Conservation (phyloP, 495 filamentous ascomycete species). For the Schizothecium vesticola region DNA sequence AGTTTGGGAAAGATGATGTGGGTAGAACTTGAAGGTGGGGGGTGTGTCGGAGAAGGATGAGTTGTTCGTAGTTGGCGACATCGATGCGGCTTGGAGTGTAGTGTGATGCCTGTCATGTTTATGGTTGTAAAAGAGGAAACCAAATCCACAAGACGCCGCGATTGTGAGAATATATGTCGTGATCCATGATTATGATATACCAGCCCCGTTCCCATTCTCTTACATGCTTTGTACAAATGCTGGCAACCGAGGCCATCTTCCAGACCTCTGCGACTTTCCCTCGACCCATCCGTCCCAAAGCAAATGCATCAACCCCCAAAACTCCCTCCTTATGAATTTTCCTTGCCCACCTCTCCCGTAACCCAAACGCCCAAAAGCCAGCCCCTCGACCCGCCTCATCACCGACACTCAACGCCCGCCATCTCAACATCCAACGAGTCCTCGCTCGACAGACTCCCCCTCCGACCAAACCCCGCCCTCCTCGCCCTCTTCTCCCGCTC, state of each 20-base stretch:
- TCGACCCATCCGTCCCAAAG: background rate
- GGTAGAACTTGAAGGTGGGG: no score
- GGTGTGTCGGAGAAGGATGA: no score
- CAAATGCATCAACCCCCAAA: background rate
- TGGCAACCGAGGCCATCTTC: background rate
- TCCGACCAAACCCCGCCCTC: background rate
- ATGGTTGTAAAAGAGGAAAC: no score
- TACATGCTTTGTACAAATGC: background rate
- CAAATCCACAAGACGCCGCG: background rate
- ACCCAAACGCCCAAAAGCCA: background rate
- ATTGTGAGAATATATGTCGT: background rate
- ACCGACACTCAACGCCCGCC: background rate
- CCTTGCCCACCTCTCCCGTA: background rate
- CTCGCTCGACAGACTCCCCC: slow-evolving; percentile 12
- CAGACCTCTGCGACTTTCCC: background rate
- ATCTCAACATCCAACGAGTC: slow-evolving; percentile 9
- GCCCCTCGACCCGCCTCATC: background rate
- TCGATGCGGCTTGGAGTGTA: no score
- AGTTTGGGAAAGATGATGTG: no score
- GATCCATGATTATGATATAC: background rate
- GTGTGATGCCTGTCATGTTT: no score
- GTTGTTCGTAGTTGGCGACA: no score
- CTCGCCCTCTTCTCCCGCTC: background rate
- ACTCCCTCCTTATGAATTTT: background rate
- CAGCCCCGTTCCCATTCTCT: background rate